Evolutionary conservation across 148 eudicot species (phyloP).

Genomic region (Polygonum maritimum): DNA sequence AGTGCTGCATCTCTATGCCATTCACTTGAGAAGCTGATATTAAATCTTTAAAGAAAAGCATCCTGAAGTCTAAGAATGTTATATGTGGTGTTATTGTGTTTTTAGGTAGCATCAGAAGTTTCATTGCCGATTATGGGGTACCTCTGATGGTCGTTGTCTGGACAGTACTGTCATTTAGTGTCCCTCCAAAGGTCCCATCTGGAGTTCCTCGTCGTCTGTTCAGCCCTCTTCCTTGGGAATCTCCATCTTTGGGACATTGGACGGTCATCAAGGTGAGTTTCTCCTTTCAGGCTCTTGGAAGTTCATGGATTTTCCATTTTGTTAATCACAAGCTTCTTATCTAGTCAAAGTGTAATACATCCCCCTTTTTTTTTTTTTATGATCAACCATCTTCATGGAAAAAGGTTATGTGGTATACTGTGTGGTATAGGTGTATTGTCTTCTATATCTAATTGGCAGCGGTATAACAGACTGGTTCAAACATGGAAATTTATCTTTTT

Average conservation of each 20-base stretch:
- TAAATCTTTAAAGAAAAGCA: background rate
- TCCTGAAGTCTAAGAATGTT: conserved; percentile 40
- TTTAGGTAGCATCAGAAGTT: conserved; percentile 18
- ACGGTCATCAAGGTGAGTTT: conserved; percentile 52
- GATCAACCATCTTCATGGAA: background rate
- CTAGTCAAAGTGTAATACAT: no score
- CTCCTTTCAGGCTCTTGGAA: background rate
- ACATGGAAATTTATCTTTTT: background rate
- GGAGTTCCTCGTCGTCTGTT: conserved; percentile 78
- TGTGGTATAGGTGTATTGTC: background rate
- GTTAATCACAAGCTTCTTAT: background rate
- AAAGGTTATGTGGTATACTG: background rate
- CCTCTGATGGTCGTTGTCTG: conserved; percentile 69
- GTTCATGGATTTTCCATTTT: background rate
- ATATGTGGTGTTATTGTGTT: background rate
- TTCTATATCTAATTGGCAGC: background rate
- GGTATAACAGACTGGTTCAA: background rate
- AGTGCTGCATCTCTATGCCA: background rate
- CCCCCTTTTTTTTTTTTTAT: no score
- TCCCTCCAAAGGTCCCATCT: conserved; percentile 49
- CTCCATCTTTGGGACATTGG: conserved; percentile 65
- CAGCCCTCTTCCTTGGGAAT: conserved; percentile 79
- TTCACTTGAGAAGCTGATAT: background rate
- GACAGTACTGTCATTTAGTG: conserved; percentile 58
- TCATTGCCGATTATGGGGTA: conserved; percentile 87